Evolutionary conservation across 345 rosid genomes (phyloP).

Genomic region (Turritis glabra): DNA sequence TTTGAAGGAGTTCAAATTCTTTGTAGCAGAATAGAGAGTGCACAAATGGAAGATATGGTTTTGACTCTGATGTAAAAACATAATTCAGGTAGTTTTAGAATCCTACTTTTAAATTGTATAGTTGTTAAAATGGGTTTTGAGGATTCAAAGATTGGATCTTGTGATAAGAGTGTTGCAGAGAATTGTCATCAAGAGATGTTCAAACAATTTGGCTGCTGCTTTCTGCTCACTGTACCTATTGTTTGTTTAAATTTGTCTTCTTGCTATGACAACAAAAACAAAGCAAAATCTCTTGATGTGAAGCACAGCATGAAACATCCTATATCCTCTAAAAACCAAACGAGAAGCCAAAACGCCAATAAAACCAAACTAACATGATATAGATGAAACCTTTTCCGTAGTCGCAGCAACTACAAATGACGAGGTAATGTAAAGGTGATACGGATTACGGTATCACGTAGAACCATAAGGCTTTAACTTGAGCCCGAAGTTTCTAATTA

Average conservation of each 20-base stretch:
- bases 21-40: constrained; percentile 32
- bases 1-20: constrained; percentile 29
- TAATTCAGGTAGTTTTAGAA: constrained; percentile 26
- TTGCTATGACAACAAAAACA: background rate
- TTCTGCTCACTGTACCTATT: background rate
- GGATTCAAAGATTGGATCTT: constrained; percentile 6
- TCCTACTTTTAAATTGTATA: constrained; percentile 19
- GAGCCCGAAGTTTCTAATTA: too few relatives aligned
- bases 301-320: background rate
- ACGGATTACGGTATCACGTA: too few relatives aligned
- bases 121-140: constrained; percentile 19
- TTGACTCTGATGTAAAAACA: constrained; percentile 27
- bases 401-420: too few relatives aligned
- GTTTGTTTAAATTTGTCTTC: background rate
- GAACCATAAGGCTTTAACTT: too few relatives aligned
- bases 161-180: background rate
- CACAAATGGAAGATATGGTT: constrained; percentile 16
- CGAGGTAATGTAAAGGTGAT: too few relatives aligned
- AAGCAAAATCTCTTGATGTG: background rate
- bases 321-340: background rate
- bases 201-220: background rate
- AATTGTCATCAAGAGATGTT: background rate
- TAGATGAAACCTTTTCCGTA: too few relatives aligned
- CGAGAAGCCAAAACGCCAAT: background rate
- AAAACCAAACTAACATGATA: background rate